Conservation (phyloP, 805 yeast genomes). For the Clavispora phyllophila region DNA sequence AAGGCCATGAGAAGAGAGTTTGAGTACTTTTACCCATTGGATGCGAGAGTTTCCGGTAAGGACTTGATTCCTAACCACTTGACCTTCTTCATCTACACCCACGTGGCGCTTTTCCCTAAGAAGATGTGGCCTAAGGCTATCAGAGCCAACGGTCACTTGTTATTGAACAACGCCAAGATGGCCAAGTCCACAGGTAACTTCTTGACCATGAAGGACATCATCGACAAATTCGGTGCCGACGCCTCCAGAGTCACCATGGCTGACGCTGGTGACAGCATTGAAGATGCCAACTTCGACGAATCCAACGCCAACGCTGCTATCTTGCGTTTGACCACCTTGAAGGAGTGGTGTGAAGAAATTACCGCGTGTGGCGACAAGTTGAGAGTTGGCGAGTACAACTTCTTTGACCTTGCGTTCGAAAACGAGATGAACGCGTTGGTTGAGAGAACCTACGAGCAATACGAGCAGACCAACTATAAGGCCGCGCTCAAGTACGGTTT, state of each 20-base stretch:
- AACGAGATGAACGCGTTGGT: conserved; percentile 86
- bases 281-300: conserved; percentile 98
- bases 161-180: conserved; percentile 96
- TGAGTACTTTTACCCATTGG: conserved; percentile 95
- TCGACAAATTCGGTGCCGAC: conserved; percentile 92
- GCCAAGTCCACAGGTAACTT: conserved; percentile 97
- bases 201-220: conserved; percentile 80
- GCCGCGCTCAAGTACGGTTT: conserved; percentile 85
- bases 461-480: conserved; percentile 72
- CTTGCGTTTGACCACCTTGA: conserved; percentile 82
- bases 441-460: conserved; percentile 67
- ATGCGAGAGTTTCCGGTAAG: conserved; percentile 88
- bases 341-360: conserved; percentile 91
- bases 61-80: conserved; percentile 96
- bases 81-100: conserved; percentile 90
- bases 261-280: conserved; percentile 96
- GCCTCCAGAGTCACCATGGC: conserved; percentile 96
- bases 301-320: conserved; percentile 96
- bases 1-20: conserved; percentile 83
- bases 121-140: conserved; percentile 91
- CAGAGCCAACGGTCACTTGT: conserved; percentile 91
- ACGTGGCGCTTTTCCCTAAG: conserved; percentile 89
- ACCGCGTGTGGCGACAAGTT: conserved; percentile 46
- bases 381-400: conserved; percentile 47
- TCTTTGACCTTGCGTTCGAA: conserved; percentile 87